phyloP scores from a whole-genome alignment of 495 filamentous ascomycete genomes.

The Sordaria brevicollis region DNA sequence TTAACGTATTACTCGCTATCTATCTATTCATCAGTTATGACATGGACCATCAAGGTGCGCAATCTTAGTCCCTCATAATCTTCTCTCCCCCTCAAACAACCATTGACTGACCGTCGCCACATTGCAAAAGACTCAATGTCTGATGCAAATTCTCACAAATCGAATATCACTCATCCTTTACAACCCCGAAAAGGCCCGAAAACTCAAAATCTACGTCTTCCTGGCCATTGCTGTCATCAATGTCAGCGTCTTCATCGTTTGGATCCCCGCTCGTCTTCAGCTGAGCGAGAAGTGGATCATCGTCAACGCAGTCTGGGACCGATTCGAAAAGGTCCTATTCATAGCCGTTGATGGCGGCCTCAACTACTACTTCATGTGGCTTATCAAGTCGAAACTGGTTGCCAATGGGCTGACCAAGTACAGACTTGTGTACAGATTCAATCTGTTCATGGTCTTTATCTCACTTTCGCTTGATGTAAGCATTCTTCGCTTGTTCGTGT shows the following conservation, averaged over 20 bases:
- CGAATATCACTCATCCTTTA: constrained; percentile 32
- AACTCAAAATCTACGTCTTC: constrained; percentile 26
- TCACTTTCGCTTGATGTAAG: constrained; percentile 39
- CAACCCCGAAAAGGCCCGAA: constrained; percentile 14
- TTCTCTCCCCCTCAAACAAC: neutral
- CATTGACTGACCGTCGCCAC: neutral
- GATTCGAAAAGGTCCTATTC: constrained; percentile 37
- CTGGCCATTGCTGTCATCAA: constrained; percentile 33
- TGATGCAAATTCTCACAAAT: constrained; percentile 42
- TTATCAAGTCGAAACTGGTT: constrained; percentile 35
- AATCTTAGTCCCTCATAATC: neutral
- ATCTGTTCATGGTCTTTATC: constrained; percentile 37
- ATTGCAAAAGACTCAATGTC: constrained; percentile 27
- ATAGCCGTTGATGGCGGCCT: constrained; percentile 34
- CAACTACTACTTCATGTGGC: constrained; percentile 40
- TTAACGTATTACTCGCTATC: neutral
- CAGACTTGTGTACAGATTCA: constrained; percentile 36
- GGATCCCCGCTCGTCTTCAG: constrained; percentile 37
- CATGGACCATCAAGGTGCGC: constrained; percentile 21
- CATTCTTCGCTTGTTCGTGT: neutral
- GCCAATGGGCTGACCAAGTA: constrained; percentile 41
- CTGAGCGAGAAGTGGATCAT: constrained; percentile 17
- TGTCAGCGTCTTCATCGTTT: constrained; percentile 40
- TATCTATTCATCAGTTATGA: constrained; percentile 5
- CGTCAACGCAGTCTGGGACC: constrained; percentile 41